Evolutionary conservation across 2,329 filamentous ascomycete genomes (phyloP), one percentile per base, ranked within the genome.

Genomic region (Aureobasidium melanogenum): DNA sequence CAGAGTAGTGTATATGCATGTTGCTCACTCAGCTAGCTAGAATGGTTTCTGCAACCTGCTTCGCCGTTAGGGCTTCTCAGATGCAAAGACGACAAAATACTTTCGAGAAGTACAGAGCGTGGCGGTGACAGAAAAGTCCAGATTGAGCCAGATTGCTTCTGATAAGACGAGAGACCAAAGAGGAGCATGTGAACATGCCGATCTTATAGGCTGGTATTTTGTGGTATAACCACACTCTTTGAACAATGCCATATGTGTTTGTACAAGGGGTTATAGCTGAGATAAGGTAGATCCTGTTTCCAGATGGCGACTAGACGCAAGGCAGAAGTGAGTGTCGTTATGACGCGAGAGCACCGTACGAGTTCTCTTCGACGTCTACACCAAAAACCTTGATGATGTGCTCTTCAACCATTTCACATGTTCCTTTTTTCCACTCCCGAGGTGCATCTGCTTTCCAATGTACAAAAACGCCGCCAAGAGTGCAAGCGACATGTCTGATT

Each of bases 401-500:
- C 50, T 62, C 44, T 34, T 62, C 54, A 2, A 62, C 52, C 52
- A 48, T 44, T 36, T 58, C 44, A n/a, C 60, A 62, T 7, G 60
- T 58, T 22, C 60, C 60, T n/a, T 50, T 57, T 5, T 39, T 48
- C 43, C 51, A 47, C 9, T 38, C 43, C n/a, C 36, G 22, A 32
- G 60, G 32, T 5, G 39, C 39, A 15, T 62, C 46, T 34, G 52
- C 60, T 38, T 57, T 58, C 66, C 66, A 67, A 43, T 66, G 62
- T 12, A 63, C 59, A n/a, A 67, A 32, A 28, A 63, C 60, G 22
- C 63, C 60, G 9, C 66, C 66, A 10, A 67, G 56, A 34, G 64
- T 63, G 46, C 66, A 69, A 2, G 64, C 65, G 8, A 63, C 65
- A 56, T 65, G 43, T 36, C 65, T 60, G 24, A 70, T 54, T 30